These are phyloP conservation scores for Cicer cuneatum DNA, from an alignment of 306 rosid species.

Conservation along the genomic window DNA sequence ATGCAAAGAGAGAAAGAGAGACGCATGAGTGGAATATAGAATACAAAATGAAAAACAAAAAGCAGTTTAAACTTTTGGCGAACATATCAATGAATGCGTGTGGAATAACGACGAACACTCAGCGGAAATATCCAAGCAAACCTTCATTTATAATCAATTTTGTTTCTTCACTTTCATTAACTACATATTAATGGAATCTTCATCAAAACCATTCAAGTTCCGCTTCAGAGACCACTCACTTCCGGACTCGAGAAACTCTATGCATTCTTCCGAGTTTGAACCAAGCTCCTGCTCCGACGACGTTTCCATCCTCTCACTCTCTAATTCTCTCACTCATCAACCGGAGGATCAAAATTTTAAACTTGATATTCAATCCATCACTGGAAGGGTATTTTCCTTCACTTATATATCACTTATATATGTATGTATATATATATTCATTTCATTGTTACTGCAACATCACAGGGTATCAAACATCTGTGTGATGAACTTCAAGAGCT, in stretches of 20 bases:
- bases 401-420: not conserved
- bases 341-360: conserved; percentile 33
- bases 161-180: conserved; percentile 20
- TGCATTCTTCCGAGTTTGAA: conserved; percentile 52
- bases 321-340: conserved; percentile 37
- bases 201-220: conserved; percentile 55
- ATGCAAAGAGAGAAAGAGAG: no score
- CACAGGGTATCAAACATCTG: conserved; percentile 79
- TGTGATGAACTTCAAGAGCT: conserved; percentile 83
- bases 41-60: no score
- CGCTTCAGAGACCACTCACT: conserved; percentile 67
- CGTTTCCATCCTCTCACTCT: conserved; percentile 48
- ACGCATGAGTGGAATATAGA: no score
- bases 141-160: not conserved
- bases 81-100: conserved; percentile 31
- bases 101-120: conserved; percentile 7
- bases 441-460: not conserved
- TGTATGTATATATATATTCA: no score
- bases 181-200: conserved; percentile 56
- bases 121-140: conserved; percentile 34
- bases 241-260: conserved; percentile 51
- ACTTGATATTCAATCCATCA: conserved; percentile 66
- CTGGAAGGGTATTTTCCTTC: conserved; percentile 60
- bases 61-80: not conserved
- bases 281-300: conserved; percentile 59